Evolutionary conservation across 768 basidiomycete genomes (phyloP), one percentile per base, ranked within the genome.

Genomic region (Pilatotrama ljubarskyi): DNA sequence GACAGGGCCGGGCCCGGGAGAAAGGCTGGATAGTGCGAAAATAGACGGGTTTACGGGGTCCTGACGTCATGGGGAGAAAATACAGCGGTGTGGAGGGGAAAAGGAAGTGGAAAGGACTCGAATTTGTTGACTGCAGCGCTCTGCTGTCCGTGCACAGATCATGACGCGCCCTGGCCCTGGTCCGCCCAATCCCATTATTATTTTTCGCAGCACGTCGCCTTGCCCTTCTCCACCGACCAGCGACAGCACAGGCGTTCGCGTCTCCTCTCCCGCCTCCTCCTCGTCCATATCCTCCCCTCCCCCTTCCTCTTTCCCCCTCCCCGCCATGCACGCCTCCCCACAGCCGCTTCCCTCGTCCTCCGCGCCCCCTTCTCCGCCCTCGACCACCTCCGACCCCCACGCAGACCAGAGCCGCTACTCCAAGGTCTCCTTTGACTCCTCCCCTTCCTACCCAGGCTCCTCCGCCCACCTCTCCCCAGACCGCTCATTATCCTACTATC

Each of bases 401-500:
- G 32, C 41, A 11, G 51, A 65, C 55, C 54, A 58, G 50, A 49
- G 49, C 62, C 47, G 56, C 51, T 52, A 44, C 55, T 55, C 61
- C 20, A 57, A 59, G 46, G 49, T 46, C 55, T 64, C 63, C 17
- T 52, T 40, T 46, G 53, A 53, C 17, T 62, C 58, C 6, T 35
- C 47, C 35, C 43, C 56, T 10, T 60, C 59, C 38, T 51, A 51
- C 17, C 40, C 63, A 38, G 53, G 53, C 44, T 51, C 62, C 51
- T 46, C 58, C 42, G 29, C 53, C 10, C 58, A 59, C 29, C 58
- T 65, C 14, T 50, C 62, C 58, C 47, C 43, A 32, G 51, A 63
- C 44, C 59, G 59, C 24, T 63, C 64, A 35, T 50, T 64, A 35
- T 56, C 50, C n/a, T 63, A 62, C 58, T 57, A 54, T 50, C 55